These are phyloP conservation scores for Alnus glutinosa DNA, from an alignment of 306 rosid species.

Conservation along the genomic window DNA sequence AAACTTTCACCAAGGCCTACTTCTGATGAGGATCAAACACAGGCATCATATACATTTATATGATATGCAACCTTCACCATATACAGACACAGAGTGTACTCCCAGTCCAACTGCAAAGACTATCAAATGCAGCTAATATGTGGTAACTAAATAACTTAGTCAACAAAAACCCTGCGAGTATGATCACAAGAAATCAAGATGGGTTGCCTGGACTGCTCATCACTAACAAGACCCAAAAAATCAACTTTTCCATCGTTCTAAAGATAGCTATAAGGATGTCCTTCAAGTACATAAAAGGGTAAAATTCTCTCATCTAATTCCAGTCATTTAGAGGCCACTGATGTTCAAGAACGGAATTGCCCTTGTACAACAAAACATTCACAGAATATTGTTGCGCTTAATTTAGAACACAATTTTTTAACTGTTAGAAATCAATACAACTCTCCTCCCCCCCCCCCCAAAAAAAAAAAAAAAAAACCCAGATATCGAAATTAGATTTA, in stretches of 20 bases:
- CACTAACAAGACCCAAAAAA: neutral
- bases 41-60: neutral
- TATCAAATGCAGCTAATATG: neutral
- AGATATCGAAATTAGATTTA: neutral
- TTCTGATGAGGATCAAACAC: neutral
- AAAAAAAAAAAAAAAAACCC: neutral
- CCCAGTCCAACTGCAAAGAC: neutral
- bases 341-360: too few relatives aligned
- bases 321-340: too few relatives aligned
- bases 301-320: too few relatives aligned
- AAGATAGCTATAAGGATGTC: neutral
- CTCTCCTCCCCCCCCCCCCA: too few relatives aligned
- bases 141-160: neutral
- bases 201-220: neutral
- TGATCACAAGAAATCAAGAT: neutral
- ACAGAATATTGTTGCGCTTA: too few relatives aligned
- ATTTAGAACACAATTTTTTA: neutral
- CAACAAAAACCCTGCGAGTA: too few relatives aligned
- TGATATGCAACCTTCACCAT: neutral
- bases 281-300: too few relatives aligned
- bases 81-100: neutral
- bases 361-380: too few relatives aligned
- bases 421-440: neutral
- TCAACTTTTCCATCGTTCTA: neutral
- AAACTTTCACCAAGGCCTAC: neutral